A percentile compares a stretch with the other conserved stretches of the same genome.
Conservation (phyloP, 192 early-diverging fungal species). For the Coemansia interrupta region DNA sequence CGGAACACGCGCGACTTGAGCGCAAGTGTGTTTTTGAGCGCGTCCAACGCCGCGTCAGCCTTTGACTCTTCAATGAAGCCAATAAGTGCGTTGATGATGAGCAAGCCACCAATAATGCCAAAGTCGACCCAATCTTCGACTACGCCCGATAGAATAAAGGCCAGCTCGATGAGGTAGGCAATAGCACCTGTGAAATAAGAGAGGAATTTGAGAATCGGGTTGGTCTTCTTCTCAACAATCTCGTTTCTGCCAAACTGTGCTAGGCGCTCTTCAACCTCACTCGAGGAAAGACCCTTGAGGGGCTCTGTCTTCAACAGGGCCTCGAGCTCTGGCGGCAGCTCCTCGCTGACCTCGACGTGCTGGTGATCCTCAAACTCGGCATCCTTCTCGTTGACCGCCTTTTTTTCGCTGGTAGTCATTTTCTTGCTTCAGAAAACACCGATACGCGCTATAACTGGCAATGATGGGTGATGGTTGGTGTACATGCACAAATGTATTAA, state of each 20-base stretch:
- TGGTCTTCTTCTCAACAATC: slow-evolving; percentile 78
- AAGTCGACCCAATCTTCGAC: slow-evolving; percentile 79
- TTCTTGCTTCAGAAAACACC: not conserved
- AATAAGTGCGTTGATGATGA: slow-evolving; percentile 86
- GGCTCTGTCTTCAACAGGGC: slow-evolving; percentile 80
- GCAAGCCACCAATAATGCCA: slow-evolving; percentile 74
- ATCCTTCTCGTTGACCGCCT: slow-evolving; percentile 43
- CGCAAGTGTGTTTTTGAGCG: slow-evolving; percentile 89
- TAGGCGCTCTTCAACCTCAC: slow-evolving; percentile 71
- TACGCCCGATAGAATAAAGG: slow-evolving; percentile 75
- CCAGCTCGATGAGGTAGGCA: slow-evolving; percentile 85
- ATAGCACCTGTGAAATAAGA: slow-evolving; percentile 87
- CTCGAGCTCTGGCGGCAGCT: slow-evolving; percentile 80
- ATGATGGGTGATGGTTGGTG: too few relatives aligned
- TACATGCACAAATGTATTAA: too few relatives aligned
- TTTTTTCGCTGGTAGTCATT: slow-evolving; percentile 29
- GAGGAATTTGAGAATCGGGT: slow-evolving; percentile 81
- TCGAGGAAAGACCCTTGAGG: slow-evolving; percentile 66
- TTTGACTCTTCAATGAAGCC: slow-evolving; percentile 92
- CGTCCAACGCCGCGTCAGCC: slow-evolving; percentile 90
- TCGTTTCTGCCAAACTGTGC: slow-evolving; percentile 78
- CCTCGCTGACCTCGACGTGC: slow-evolving; percentile 71
- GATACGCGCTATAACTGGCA: slow-evolving; percentile 1
- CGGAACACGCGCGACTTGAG: slow-evolving; percentile 79
- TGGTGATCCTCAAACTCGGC: slow-evolving; percentile 67